Evolutionary conservation across 495 filamentous ascomycete species (phyloP).

Genomic region (Podospora australis): DNA sequence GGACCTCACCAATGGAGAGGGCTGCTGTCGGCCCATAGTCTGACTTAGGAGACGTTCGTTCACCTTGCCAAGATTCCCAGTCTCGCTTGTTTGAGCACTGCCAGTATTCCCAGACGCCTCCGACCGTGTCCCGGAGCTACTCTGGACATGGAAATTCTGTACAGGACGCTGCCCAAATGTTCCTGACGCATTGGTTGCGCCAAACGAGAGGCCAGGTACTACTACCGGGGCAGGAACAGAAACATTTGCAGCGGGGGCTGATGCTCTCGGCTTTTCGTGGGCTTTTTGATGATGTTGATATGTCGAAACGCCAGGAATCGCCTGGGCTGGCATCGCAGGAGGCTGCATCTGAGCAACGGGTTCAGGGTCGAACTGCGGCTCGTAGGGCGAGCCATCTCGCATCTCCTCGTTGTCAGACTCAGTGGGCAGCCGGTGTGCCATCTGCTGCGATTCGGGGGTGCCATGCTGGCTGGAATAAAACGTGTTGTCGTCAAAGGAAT

Average conservation of each 20-base stretch:
- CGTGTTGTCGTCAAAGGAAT: constrained; percentile 87
- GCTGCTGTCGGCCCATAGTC: constrained; percentile 21
- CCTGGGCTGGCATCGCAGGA: constrained; percentile 1
- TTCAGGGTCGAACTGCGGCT: constrained; percentile 23
- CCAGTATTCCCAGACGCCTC: constrained; percentile 36
- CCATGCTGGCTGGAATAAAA: constrained; percentile 81
- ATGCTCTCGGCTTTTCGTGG: constrained; percentile 2
- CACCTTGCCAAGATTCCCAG: constrained; percentile 26
- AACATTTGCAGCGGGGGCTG: constrained; percentile 1
- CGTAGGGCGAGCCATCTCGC: constrained; percentile 30
- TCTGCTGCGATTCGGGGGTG: constrained; percentile 39
- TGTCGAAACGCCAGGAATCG: constrained; percentile 5
- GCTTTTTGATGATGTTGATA: constrained; percentile 8
- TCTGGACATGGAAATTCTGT: constrained; percentile 26
- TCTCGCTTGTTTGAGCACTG: constrained; percentile 29
- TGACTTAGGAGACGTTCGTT: constrained; percentile 30
- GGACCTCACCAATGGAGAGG: constrained; percentile 34
- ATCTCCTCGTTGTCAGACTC: constrained; percentile 40
- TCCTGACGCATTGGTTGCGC: constrained; percentile 7
- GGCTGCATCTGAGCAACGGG: constrained; percentile 13
- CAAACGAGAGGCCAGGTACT: constrained; percentile 14
- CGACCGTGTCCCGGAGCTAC: constrained; percentile 32
- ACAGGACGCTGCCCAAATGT: constrained; percentile 7
- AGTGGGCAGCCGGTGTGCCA: constrained; percentile 34
- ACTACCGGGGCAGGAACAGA: constrained; percentile 3